These are phyloP conservation scores for Suillus spraguei DNA, from an alignment of 768 basidiomycete genomes.

Conservation along the genomic window DNA sequence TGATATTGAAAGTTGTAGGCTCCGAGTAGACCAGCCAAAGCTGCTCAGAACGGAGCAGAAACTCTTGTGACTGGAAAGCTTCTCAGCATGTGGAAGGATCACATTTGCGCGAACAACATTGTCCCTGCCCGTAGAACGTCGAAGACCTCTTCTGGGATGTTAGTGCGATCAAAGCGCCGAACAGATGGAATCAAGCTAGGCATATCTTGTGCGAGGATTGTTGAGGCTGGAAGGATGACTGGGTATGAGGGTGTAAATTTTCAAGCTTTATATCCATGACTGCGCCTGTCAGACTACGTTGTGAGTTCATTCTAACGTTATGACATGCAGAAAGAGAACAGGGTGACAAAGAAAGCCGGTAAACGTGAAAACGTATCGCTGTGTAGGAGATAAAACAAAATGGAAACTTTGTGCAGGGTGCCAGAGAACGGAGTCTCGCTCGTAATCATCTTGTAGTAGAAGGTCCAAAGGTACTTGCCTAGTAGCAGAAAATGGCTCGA, in stretches of 20 bases:
- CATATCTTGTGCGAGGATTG: constrained; percentile 24
- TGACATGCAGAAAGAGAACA: neutral
- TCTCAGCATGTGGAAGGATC: constrained; percentile 53
- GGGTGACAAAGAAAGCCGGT: neutral
- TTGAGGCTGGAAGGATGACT: constrained; percentile 14
- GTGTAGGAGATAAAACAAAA: neutral
- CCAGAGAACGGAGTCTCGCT: neutral
- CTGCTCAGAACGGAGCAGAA: constrained; percentile 27
- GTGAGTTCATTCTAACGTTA: neutral
- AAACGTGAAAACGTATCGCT: constrained; percentile 1
- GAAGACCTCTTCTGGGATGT: constrained; percentile 33
- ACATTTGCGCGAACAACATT: constrained; percentile 45
- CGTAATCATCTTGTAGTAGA: neutral
- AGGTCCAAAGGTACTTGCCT: neutral
- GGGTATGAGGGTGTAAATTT: constrained; percentile 13
- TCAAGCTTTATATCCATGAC: constrained; percentile 1
- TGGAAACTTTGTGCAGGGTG: too few relatives aligned
- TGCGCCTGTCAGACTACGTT: neutral
- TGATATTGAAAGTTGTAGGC: constrained; percentile 35
- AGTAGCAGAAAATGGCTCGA: neutral
- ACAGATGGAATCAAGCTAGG: constrained; percentile 11
- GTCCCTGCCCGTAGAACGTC: constrained; percentile 20
- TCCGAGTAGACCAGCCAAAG: constrained; percentile 54
- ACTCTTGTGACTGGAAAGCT: constrained; percentile 35
- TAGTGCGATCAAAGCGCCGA: constrained; percentile 17